Percentiles rank a stretch among this genome's conserved stretches.
phyloP scores from a whole-genome alignment of 495 filamentous ascomycete species.

The Aeminium ludgeri region DNA sequence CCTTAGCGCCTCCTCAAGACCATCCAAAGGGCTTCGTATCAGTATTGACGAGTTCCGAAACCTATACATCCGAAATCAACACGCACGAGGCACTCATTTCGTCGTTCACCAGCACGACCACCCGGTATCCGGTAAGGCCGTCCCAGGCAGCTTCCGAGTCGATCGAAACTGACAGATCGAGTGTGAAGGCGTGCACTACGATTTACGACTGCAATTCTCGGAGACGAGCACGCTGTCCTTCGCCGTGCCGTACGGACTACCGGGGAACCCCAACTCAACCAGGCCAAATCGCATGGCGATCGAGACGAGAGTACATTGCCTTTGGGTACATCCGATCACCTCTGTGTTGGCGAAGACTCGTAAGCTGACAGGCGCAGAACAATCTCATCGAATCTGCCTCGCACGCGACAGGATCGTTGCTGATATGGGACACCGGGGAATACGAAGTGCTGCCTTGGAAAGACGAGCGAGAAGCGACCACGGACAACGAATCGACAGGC shows the following conservation, averaged over 20 bases:
- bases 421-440: constrained; percentile 57
- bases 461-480: constrained; percentile 19
- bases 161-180: constrained; percentile 1
- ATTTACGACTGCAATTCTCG: constrained; percentile 50
- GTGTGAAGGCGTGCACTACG: constrained; percentile 25
- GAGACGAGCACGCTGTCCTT: constrained; percentile 45
- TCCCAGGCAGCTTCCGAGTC: background rate
- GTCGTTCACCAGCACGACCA: constrained; percentile 57
- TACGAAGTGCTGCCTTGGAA: constrained; percentile 39
- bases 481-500: constrained; percentile 30
- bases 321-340: constrained; percentile 37
- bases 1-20: constrained; percentile 21
- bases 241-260: constrained; percentile 50
- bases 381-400: constrained; percentile 52
- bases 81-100: constrained; percentile 39
- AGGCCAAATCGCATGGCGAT: constrained; percentile 44
- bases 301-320: constrained; percentile 48
- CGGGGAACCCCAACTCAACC: constrained; percentile 43
- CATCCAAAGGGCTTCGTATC: constrained; percentile 24
- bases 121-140: constrained; percentile 44
- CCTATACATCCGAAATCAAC: constrained; percentile 37
- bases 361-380: constrained; percentile 30
- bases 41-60: constrained; percentile 30
- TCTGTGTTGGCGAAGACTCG: background rate
- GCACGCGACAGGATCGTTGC: constrained; percentile 39